Conservation (phyloP, 73 alveolate genomes). For the Uronychia setigera region DNA sequence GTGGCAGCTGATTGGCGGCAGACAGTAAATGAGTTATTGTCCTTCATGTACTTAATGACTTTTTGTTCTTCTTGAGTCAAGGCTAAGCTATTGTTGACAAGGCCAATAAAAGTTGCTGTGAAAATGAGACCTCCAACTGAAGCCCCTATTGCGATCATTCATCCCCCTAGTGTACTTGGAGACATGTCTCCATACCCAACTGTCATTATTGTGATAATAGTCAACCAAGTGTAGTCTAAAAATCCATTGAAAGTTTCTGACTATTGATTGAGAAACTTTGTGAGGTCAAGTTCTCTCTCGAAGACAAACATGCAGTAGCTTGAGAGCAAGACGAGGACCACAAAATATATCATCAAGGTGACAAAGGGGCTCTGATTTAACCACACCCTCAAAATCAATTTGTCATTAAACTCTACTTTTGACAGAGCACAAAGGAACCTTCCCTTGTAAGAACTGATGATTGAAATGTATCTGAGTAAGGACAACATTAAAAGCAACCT, state of each 20-base stretch:
- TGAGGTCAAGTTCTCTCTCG: neutral
- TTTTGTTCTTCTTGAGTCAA: neutral
- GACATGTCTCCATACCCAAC: conserved; percentile 78
- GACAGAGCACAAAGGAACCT: neutral
- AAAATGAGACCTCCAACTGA: neutral
- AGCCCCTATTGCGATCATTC: neutral
- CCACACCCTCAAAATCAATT: neutral
- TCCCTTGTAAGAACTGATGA: neutral
- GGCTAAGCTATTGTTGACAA: neutral
- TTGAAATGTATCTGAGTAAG: neutral
- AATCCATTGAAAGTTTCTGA: neutral
- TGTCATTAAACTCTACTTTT: neutral
- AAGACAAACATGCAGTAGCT: neutral
- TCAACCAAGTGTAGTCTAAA: neutral
- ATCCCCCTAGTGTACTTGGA: conserved; percentile 51
- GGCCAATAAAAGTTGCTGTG: neutral
- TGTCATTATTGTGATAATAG: conserved; percentile 65
- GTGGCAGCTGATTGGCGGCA: neutral
- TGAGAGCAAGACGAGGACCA: neutral
- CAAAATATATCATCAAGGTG: neutral
- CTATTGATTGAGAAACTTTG: neutral
- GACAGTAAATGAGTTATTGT: neutral
- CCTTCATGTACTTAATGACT: neutral
- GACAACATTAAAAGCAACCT: neutral
- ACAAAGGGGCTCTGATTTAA: neutral